Evolutionary conservation across 1,139 yeast species (phyloP).

Genomic region (Pichia sp.): DNA sequence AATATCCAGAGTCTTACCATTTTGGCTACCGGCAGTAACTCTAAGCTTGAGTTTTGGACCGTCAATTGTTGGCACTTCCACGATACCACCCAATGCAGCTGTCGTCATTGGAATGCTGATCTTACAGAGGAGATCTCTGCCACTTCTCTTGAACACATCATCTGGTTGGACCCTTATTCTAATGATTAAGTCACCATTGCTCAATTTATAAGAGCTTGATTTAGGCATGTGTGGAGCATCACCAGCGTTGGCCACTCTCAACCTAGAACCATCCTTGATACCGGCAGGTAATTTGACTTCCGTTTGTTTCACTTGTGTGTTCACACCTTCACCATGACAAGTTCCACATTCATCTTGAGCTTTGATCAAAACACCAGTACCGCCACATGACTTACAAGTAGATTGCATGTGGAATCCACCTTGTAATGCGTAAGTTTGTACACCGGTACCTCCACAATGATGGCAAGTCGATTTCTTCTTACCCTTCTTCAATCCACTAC

Average conservation of each 20-base stretch:
- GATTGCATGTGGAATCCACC: conserved; percentile 98
- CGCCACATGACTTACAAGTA: conserved; percentile 82
- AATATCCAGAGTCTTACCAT: conserved; percentile 65
- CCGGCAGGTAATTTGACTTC: conserved; percentile 87
- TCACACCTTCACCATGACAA: conserved; percentile 90
- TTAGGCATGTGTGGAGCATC: conserved; percentile 75
- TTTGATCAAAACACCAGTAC: conserved; percentile 76
- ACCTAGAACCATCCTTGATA: conserved; percentile 74
- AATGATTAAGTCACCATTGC: conserved; percentile 82
- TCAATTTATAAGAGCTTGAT: conserved; percentile 54
- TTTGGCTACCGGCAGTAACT: conserved; percentile 82
- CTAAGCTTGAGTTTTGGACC: conserved; percentile 60
- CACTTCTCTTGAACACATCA: conserved; percentile 57
- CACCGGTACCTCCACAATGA: conserved; percentile 91
- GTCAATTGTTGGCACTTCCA: conserved; percentile 81
- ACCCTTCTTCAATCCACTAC: conserved; percentile 77
- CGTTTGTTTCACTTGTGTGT: conserved; percentile 57
- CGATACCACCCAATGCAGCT: conserved; percentile 90
- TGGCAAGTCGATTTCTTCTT: conserved; percentile 74
- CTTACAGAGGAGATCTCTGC: conserved; percentile 54
- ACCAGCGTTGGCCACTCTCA: conserved; percentile 84
- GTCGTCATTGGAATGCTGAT: conserved; percentile 86
- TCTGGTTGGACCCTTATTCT: conserved; percentile 75
- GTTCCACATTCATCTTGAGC: conserved; percentile 62
- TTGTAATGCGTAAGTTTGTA: conserved; percentile 72